These are phyloP conservation scores for Emiliania huxleyi DNA, from an alignment of 78 protist genomes.

Conservation along the genomic window DNA sequence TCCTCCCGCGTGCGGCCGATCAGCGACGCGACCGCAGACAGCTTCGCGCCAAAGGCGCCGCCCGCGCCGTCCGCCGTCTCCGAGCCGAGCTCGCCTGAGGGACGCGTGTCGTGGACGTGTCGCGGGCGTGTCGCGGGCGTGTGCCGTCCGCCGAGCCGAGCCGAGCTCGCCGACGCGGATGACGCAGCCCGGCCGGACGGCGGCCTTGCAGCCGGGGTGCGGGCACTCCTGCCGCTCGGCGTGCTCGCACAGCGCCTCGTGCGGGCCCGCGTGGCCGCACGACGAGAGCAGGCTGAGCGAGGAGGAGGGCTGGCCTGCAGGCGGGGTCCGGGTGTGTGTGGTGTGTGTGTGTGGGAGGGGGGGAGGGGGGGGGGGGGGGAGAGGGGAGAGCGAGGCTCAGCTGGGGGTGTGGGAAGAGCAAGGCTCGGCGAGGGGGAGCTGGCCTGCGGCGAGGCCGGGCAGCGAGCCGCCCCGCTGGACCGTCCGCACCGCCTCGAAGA, in stretches of 20 bases:
- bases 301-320: neutral
- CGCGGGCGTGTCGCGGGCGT: too few relatives aligned
- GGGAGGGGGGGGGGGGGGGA: too few relatives aligned
- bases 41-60: neutral
- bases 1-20: neutral
- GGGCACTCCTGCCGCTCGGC: neutral
- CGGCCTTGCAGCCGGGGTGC: neutral
- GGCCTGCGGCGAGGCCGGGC: neutral
- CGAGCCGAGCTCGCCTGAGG: neutral
- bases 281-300: slow-evolving; percentile 2
- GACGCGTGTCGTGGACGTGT: too few relatives aligned
- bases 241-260: neutral
- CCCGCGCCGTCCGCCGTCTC: neutral
- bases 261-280: neutral
- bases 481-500: neutral
- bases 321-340: neutral
- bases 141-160: too few relatives aligned
- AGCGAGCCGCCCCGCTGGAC: neutral
- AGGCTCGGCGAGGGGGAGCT: too few relatives aligned
- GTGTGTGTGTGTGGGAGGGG: too few relatives aligned
- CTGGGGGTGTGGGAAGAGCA: too few relatives aligned
- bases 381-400: too few relatives aligned
- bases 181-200: neutral
- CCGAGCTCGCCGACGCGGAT: neutral
- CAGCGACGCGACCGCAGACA: neutral